Evolutionary conservation across 768 basidiomycete genomes (phyloP).

Genomic region (Cystobasidium tubakii): DNA sequence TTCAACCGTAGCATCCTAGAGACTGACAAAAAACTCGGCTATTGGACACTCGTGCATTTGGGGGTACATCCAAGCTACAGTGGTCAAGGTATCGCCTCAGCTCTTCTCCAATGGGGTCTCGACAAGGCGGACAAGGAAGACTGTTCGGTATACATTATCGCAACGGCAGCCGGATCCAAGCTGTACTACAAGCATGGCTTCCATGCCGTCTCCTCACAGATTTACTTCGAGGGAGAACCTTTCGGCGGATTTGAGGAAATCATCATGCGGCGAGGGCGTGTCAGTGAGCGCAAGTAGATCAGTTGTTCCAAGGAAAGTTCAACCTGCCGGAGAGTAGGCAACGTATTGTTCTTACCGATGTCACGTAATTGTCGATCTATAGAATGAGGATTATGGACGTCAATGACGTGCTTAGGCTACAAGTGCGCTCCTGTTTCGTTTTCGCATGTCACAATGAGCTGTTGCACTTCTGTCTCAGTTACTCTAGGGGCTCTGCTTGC

Average conservation of each 20-base stretch:
- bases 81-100: background rate
- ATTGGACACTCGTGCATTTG: background rate
- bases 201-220: background rate
- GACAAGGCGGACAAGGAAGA: background rate
- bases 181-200: background rate
- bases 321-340: too few relatives aligned
- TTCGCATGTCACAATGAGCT: too few relatives aligned
- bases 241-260: background rate
- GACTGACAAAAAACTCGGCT: background rate
- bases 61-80: background rate
- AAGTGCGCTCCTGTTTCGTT: too few relatives aligned
- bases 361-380: too few relatives aligned
- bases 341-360: too few relatives aligned
- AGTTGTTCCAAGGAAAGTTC: too few relatives aligned
- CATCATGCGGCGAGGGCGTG: background rate
- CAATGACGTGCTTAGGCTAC: too few relatives aligned
- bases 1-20: background rate
- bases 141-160: background rate
- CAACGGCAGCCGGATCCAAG: background rate
- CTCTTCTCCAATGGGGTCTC: background rate
- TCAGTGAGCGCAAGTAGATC: background rate
- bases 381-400: too few relatives aligned
- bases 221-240: background rate
- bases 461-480: too few relatives aligned
- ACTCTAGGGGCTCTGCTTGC: too few relatives aligned